Evolutionary conservation across 148 eudicot genomes (phyloP), one percentile per base, ranked within the genome.

Genomic region (Rhododendron vialii): DNA sequence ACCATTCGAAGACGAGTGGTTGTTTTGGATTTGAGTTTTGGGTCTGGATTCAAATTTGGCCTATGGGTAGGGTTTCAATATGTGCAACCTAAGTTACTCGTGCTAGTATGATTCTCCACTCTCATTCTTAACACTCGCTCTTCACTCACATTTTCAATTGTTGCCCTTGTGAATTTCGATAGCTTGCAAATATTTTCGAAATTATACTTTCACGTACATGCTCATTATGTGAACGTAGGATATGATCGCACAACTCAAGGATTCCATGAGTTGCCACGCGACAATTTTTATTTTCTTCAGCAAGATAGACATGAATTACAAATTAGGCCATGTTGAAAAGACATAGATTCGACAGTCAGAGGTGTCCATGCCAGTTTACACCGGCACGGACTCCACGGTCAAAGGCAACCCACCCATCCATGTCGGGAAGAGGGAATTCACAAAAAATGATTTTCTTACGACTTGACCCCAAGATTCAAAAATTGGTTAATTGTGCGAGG

Each of bases 401-500:
- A 38, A 38, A 38, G 43, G 43, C 43, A 38, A 38, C 43, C 43
- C 43, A 38, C 0, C 18, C 20, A 15, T 15, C 61, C 61, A 55
- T 15, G 5, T 1, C 1, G 5, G 1, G 3, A 15, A 55, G 3
- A 55, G 4, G 7, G 1, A 5, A 17, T 17, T 55, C 61, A 55
- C 20, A 5, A 55, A 0, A 55, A 17, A 17, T 3, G 1, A 55
- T 17, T 55, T 55, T 55, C 1, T 55, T 55, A 14, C 1, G 0
- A 2, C 4, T 6, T 14, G 7, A 55, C 1, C 24, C 6, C 22
- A 18, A 17, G 24, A 55, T 18, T 55, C 61, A 0, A 51, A 51
- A 0, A 11, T 13, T 51, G 4, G 1, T 51, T 2, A 51, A 51
- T 51, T 51, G 0, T 0, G 17, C 2, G 55, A 0, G 1, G 0